Evolutionary conservation across 108 stramenopile species (phyloP), one percentile per base, ranked within the genome.

Genomic region (Skeletonema marinoi): DNA sequence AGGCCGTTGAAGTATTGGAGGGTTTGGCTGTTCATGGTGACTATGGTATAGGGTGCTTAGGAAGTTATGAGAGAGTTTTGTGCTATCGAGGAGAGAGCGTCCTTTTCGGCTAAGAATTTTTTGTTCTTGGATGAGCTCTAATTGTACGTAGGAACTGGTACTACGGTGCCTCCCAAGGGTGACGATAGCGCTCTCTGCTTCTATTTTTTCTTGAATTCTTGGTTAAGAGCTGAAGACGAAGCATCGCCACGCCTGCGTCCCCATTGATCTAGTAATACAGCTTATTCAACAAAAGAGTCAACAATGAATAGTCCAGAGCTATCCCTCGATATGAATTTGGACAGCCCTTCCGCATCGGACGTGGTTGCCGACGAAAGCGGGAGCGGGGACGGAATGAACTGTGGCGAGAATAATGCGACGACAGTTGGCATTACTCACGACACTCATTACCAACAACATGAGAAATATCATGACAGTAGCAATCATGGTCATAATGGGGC

Each of bases 1-100:
- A 82, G 81, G 12, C 38, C 36, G 48, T 70, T 71, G 65, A 82
- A 82, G 56, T 72, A 61, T 46, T 82, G 81, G 21, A 66, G 30
- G 30, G 71, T 59, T 19, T 66, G 13, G 14, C 29, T 68, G 58
- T 82, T 72, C 71, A 72, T 72, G 60, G 32, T 62, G 39, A 25
- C 25, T 25, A 25, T 25, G 0, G 25, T 25, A 25, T n/a, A 25
- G 25, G 25, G 0, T 0, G 25, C 25, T 25, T 25, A 25, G 25
- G 25, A 25, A 25, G 25, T 35, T 7, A 38, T 3, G 38, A 31
- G 58, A 3, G 58, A 2, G 1, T 14, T 21, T 54, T 19, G 12
- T 21, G 51, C 17, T 48, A n/a, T n/a, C n/a, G n/a, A n/a, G n/a
- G n/a, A n/a, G n/a, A n/a, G n/a, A n/a, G n/a, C n/a, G n/a, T n/a